Evolutionary conservation across 441 rosid species (phyloP), one percentile per base, ranked within the genome.

Genomic region (California macrophylla): DNA sequence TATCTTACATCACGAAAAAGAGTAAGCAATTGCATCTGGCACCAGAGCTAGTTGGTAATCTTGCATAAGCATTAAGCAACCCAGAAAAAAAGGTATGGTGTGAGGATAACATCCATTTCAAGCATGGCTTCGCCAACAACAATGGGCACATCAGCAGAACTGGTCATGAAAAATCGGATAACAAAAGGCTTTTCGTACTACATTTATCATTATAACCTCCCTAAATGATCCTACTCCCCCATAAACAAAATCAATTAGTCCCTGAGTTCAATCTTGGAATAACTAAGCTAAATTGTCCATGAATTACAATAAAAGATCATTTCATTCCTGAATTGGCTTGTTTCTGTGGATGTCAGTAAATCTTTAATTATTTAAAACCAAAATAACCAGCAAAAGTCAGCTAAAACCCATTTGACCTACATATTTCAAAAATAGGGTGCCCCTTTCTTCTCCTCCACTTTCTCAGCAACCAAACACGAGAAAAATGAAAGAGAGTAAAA

Each of bases 311-410:
- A 40, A 40, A 40, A 40, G 50, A 40, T 16, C 50, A 40, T 10
- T 40, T 13, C 8, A 13, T 2, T 13, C 12, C 50, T 32, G 6
- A 32, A 77, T 78, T 81, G 60, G 76, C 88, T 78, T 81, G 83
- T 71, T 97, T 97, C 77, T 80, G 30, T 3, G 1, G 1, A 4
- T 28, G 3, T 28, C 30, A 1, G 1, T 28, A 28, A 28, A 28
- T 28, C 3, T 28, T 28, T 3, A 28, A 28, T 28, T 28, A 28
- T 28, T 32, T 32, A 32, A 4, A 32, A 2, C 2, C 36, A 32
- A 32, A 1, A 7, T 32, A 32, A 32, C 36, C 6, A 32, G 5
- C 0, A 32, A 32, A 4, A 32, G 5, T 4, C 2, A 32, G 0
- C 3, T 1, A 2, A 32, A 32, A 32, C 36, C 36, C 36, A 32